Percentiles rank a stretch among this genome's conserved stretches.
phyloP scores from a whole-genome alignment of 345 rosid species.

The Odontarrhena argentea region DNA sequence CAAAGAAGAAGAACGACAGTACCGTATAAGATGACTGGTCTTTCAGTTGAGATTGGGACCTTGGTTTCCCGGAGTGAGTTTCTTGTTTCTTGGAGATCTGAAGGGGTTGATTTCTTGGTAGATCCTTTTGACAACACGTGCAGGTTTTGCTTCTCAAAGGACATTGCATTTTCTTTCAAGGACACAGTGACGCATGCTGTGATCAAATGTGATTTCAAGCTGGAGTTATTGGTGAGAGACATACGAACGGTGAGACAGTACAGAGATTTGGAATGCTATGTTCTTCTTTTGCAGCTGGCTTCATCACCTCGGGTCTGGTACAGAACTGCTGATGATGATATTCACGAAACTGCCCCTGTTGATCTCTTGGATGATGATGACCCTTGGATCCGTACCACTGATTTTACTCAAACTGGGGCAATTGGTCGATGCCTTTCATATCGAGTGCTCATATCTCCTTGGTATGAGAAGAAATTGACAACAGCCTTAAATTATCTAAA shows the following conservation, averaged over 20 bases:
- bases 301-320: constrained; percentile 77
- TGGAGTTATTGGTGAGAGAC: constrained; percentile 80
- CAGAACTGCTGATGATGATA: constrained; percentile 84
- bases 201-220: constrained; percentile 75
- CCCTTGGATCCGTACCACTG: constrained; percentile 94
- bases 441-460: constrained; percentile 61
- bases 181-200: constrained; percentile 49
- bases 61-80: constrained; percentile 56
- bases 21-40: constrained; percentile 62
- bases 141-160: constrained; percentile 66
- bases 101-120: constrained; percentile 68
- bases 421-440: constrained; percentile 70
- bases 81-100: constrained; percentile 63
- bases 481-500: constrained; percentile 55
- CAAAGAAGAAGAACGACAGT: constrained; percentile 59
- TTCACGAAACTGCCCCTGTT: constrained; percentile 51
- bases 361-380: constrained; percentile 93
- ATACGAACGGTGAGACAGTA: constrained; percentile 60
- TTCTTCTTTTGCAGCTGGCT: constrained; percentile 65
- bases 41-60: constrained; percentile 66
- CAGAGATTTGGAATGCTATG: constrained; percentile 41
- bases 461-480: constrained; percentile 59
- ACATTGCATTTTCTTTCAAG: constrained; percentile 70
- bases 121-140: constrained; percentile 85
- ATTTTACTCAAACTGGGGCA: constrained; percentile 73